These are phyloP conservation scores for Cinchona pubescens DNA, from an alignment of 257 asterid genomes.

Conservation along the genomic window DNA sequence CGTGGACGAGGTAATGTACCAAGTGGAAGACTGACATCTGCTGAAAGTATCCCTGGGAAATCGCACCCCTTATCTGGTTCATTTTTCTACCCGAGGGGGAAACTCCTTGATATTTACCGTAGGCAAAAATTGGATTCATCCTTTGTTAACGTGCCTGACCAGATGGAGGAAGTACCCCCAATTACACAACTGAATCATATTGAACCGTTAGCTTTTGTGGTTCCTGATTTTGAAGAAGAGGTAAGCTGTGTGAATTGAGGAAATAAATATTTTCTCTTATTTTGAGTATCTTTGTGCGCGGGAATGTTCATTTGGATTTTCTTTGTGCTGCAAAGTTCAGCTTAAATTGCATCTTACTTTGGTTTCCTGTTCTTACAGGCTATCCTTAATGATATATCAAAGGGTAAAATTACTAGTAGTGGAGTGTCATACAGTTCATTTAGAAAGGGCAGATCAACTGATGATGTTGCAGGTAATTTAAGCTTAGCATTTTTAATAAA, in stretches of 20 bases:
- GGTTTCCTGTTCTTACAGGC: constrained; percentile 40
- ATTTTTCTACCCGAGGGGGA: constrained; percentile 83
- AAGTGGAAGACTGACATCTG: constrained; percentile 44
- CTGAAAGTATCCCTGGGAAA: constrained; percentile 54
- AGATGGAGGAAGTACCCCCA: constrained; percentile 65
- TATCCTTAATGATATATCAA: constrained; percentile 65
- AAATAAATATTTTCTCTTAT: background rate
- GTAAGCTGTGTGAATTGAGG: constrained; percentile 36
- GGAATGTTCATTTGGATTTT: background rate
- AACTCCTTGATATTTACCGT: constrained; percentile 89
- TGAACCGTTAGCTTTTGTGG: constrained; percentile 85
- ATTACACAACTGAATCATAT: constrained; percentile 47
- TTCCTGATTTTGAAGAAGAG: constrained; percentile 83
- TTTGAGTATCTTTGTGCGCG: background rate
- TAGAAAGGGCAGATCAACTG: constrained; percentile 55
- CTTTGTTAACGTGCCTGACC: constrained; percentile 43
- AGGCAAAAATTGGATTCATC: constrained; percentile 52
- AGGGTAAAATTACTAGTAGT: constrained; percentile 68
- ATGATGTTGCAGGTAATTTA: constrained; percentile 54
- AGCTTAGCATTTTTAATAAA: background rate
- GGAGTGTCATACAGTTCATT: constrained; percentile 53
- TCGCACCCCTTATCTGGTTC: constrained; percentile 25
- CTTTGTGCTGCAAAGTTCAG: constrained; percentile 7
- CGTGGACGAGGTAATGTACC: constrained; percentile 74
- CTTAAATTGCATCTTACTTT: constrained; percentile 7